Percentiles rank a stretch among this genome's conserved stretches.
Evolutionary conservation across 2,329 filamentous ascomycete species (phyloP).

Genomic region (Neofusicoccum cordaticola): DNA sequence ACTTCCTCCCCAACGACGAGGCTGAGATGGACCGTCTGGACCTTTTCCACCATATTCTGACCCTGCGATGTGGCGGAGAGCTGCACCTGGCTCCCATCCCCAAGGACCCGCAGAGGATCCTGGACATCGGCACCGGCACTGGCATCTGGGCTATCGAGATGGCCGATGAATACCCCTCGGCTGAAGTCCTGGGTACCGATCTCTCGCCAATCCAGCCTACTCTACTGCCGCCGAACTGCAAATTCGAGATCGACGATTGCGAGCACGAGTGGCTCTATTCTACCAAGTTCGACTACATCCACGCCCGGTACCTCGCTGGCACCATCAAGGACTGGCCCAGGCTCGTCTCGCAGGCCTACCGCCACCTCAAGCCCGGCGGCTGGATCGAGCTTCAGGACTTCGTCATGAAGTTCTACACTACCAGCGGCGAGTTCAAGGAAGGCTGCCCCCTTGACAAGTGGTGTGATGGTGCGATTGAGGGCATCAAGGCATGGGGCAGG

Average conservation of each 20-base stretch:
- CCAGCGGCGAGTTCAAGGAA: slow-evolving; percentile 31
- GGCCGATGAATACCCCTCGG: slow-evolving; percentile 33
- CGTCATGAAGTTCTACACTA: slow-evolving; percentile 26
- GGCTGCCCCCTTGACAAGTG: slow-evolving; percentile 18
- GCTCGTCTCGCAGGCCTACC: slow-evolving; percentile 50
- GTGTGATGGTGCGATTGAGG: not conserved
- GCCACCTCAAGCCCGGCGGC: slow-evolving; percentile 35
- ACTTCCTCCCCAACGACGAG: slow-evolving; percentile 43
- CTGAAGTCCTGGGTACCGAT: slow-evolving; percentile 43
- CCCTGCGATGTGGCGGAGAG: slow-evolving; percentile 34
- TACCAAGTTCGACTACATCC: slow-evolving; percentile 57
- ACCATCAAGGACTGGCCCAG: slow-evolving; percentile 54
- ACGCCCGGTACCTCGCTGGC: slow-evolving; percentile 50
- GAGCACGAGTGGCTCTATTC: slow-evolving; percentile 27
- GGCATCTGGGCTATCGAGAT: slow-evolving; percentile 28
- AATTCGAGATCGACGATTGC: slow-evolving; percentile 53
- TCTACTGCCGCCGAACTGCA: slow-evolving; percentile 47
- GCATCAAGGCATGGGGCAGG: slow-evolving; percentile 16
- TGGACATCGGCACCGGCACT: slow-evolving; percentile 28
- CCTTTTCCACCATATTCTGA: slow-evolving; percentile 43
- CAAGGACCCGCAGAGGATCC: slow-evolving; percentile 22
- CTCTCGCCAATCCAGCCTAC: slow-evolving; percentile 50
- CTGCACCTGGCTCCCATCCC: slow-evolving; percentile 34
- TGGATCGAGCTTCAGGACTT: slow-evolving; percentile 35
- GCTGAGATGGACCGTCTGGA: slow-evolving; percentile 43